Percentiles rank a stretch among this genome's conserved stretches.
phyloP scores from a whole-genome alignment of 225 moss, liverwort and hornwort species.

The Thuidium tamariscinum region DNA sequence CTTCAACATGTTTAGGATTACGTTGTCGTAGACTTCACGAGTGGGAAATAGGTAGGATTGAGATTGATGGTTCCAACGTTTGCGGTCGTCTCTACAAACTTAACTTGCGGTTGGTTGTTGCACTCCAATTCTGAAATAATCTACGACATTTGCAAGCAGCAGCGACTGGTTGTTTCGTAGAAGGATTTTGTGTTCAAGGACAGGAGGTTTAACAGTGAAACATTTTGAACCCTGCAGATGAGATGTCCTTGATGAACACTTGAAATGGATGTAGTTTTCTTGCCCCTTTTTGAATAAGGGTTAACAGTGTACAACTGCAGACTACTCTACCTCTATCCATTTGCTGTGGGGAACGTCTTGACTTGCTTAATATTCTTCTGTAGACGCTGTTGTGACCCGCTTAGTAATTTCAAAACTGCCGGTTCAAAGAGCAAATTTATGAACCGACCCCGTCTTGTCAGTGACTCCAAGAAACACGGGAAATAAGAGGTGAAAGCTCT shows the following conservation, averaged over 20 bases:
- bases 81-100: background rate
- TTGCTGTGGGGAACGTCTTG: background rate
- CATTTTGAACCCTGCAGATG: background rate
- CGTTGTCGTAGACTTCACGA: background rate
- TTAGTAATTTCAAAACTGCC: background rate
- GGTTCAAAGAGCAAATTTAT: background rate
- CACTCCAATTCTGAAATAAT: background rate
- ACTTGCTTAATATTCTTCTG: background rate
- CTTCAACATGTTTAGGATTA: background rate
- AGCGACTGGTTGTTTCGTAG: background rate
- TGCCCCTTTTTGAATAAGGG: background rate
- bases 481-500: conserved; percentile 12
- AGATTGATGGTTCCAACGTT: background rate
- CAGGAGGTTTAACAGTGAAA: background rate
- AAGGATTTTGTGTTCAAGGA: too few relatives aligned
- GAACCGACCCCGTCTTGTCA: conserved; percentile 14
- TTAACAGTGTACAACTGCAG: background rate
- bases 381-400: background rate
- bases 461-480: conserved; percentile 23
- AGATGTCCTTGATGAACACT: background rate
- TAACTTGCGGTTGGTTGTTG: background rate
- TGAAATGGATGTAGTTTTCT: background rate
- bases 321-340: background rate
- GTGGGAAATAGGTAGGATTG: background rate
- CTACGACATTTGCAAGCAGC: background rate